Base-by-base conservation (phyloP, 768 basidiomycete genomes). In the Termitomyces sp. region DNA sequence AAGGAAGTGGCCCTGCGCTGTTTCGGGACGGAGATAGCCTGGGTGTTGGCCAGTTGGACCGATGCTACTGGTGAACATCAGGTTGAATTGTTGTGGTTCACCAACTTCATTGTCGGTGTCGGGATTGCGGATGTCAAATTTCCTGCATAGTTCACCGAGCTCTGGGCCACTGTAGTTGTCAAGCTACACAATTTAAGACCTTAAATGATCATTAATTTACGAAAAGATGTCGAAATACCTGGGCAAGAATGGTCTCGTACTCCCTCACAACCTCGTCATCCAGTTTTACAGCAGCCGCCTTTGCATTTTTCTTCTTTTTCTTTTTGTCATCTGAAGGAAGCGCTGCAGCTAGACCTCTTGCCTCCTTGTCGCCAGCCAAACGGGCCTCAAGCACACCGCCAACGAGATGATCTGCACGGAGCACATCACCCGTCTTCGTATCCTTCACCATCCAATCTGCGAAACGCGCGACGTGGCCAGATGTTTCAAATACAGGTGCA, bases 371-470 rank as follows among this genome's bases (percentile, higher is more conserved):
- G 48, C 92, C 92, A 55, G 87, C 93, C 52, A 98, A 75, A 22
- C 95, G 79, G 5, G 92, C 92, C 73, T 96, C 90, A 46, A 98
- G 79, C 46, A 98, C 95, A 64, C 77, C 87, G 70, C 94, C 94
- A 61, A 98, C 94, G 18, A 98, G 83, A 72, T 98, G 97, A 71
- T 98, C 95, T 26, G 96, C 96, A 46, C 96, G 88, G 65, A 97
- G 85, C 49, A 98, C 95, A 66, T 98, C 94, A 46, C 94, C 94
- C n/a, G 90, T 95, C 76, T 92, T 86, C 26, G 78, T 76, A 65
- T 98, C 96, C 76, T 96, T 97, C 67, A 93, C 92, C 96, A 98
- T 98, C 96, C 95, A 99, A 69, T 99, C 97, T 5, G 96, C 92
- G 68, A 98, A 99, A 63, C 95, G 85, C 44, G 94, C 95, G 60